Base-by-base conservation (phyloP, 257 asterid genomes). In the Nicotiana tomentosiformis region DNA sequence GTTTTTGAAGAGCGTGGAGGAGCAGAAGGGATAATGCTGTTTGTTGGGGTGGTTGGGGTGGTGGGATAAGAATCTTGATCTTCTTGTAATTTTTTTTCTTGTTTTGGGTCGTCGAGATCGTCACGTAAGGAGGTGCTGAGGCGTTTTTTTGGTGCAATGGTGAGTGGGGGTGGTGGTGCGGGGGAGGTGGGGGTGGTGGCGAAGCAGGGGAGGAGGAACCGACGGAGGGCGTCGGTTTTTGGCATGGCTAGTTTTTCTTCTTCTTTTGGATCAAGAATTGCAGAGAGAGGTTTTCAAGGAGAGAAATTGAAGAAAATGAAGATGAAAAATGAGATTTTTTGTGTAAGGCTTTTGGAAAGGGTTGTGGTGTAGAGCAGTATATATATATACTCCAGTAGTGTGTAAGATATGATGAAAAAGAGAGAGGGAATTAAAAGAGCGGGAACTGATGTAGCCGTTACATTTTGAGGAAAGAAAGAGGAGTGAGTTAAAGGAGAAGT, bases 41-140 rank as follows among this genome's bases (percentile, higher is more conserved):
- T n/a, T 3, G 90, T 60, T 7, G 95, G 84, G 23, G 91, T 84
- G 67, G 91, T 49, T 53, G 94, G 77, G 57, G 87, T 84, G 8
- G 92, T 39, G 18, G 61, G 79, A 8, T 46, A 81, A 78, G 84
- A 74, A 14, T 83, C 87, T 16, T 81, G 83, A 5, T 87, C 85
- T 49, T 20, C 88, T n/a, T 58, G 77, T 16, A 26, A 18, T n/a
- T 85, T 84, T 67, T 83, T 84, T 23, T 78, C 69, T 10, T 12
- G 29, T 17, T 66, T 80, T 10, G 82, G 70, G 62, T 86, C 92
- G 78, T 88, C 91, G 33, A 90, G 80, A 68, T 93, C 98, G 83
- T 94, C 97, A 9, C 97, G 97, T 83, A 96, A 95, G 81, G 99
- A 96, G 46, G 98, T 88, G 91, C 97, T 93, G 81, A 93, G 90